Evolutionary conservation across 352 stramenopile species (phyloP), one percentile per base, ranked within the genome.

Genomic region (Globisporangium parvum): DNA sequence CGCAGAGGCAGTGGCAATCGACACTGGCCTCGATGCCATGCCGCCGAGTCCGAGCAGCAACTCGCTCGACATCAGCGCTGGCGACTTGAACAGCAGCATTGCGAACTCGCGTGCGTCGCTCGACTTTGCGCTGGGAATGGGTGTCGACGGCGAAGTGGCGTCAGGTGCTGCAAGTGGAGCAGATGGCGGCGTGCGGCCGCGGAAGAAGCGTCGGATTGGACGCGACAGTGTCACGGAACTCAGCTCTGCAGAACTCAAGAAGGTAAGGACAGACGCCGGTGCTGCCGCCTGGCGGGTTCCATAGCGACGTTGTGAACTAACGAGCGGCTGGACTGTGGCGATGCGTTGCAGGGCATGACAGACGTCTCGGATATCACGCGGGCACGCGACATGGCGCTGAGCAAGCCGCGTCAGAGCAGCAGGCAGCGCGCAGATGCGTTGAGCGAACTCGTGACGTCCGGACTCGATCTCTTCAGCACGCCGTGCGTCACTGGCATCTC

Each of bases 151-250:
- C 0, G 47, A 63, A 9, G 42, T 20, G 4, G 55, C 73, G 46
- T 52, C 39, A 45, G 12, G 37, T n/a, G 40, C 40, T 20, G n/a
- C 40, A 46, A 12, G 31, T 12, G 31, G 31, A 37, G 31, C 31
- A 37, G 31, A 37, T 37, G 31, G 41, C 18, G 20, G 62, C 3
- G 60, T 56, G 0, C 70, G 73, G 28, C 80, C 79, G 24, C 85
- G 78, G 55, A 94, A 92, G 67, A 92, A 92, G 63, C 80, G 85
- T 17, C 88, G 87, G 49, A 86, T 95, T 39, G 73, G 66, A 39
- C 85, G 80, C 21, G 85, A 95, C 57, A 89, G 66, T 17, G 74
- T 88, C 20, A 95, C 80, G 6, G 80, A 95, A 54, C 59, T 95
- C 17, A 89, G 70, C 31, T 90, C 83, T n/a, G 56, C 75, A 2